Percentiles rank a stretch among this genome's conserved stretches.
These are phyloP conservation scores for Diaporthe ampelina DNA, from an alignment of 2,329 filamentous ascomycete species.

Conservation along the genomic window DNA sequence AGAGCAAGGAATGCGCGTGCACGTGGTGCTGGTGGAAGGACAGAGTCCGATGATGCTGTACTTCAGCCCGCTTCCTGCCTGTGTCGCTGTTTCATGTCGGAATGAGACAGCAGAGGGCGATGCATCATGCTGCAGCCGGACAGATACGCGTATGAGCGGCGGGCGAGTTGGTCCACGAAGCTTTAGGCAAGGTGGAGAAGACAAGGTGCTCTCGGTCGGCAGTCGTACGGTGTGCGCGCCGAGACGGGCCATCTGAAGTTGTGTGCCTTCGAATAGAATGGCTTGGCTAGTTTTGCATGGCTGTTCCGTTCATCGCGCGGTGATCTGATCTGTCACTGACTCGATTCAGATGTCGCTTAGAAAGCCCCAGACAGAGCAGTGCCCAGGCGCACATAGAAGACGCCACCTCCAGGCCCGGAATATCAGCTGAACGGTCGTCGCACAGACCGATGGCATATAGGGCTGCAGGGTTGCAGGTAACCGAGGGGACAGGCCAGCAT, in stretches of 20 bases:
- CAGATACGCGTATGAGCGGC: neutral
- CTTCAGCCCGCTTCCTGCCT: conserved; percentile 15
- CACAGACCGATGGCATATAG: conserved; percentile 30
- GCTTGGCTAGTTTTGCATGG: conserved; percentile 23
- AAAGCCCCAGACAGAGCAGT: neutral
- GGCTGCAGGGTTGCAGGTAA: conserved; percentile 24
- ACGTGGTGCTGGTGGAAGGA: neutral
- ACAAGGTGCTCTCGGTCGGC: neutral
- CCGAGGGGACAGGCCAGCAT: neutral
- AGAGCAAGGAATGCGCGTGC: neutral
- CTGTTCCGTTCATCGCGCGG: conserved; percentile 17
- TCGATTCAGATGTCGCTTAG: conserved; percentile 6
- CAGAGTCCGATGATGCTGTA: conserved; percentile 13
- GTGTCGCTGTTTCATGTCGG: conserved; percentile 9
- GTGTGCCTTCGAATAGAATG: neutral
- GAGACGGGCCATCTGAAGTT: conserved; percentile 1
- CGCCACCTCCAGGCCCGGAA: conserved; percentile 4
- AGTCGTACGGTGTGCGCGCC: neutral
- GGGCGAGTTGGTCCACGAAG: neutral
- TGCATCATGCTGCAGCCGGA: neutral
- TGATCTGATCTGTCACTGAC: conserved; percentile 24
- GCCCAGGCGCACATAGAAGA: neutral
- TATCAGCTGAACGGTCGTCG: conserved; percentile 28
- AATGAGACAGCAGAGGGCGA: neutral
- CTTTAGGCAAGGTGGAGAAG: neutral